Base-by-base conservation (phyloP, 2,329 filamentous ascomycete species). In the Colletotrichum musae region DNA sequence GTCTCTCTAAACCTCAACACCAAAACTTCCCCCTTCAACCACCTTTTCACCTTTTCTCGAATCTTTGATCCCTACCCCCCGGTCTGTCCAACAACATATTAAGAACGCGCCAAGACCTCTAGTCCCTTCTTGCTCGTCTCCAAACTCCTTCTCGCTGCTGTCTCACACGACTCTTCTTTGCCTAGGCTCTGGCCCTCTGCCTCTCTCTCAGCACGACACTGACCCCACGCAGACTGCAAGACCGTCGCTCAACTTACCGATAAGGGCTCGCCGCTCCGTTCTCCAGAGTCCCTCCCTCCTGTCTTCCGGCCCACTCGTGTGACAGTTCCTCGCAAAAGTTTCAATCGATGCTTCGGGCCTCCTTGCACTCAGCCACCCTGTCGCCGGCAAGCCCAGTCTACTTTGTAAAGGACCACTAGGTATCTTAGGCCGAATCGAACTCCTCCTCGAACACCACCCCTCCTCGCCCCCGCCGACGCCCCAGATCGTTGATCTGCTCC, bases 21-120 rank as follows among this genome's bases (percentile, higher is more conserved):
- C 32, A 36, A 36, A 36, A 36, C 32, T 24, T 24, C 21, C 21
- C 3, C 21, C 3, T 24, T 4, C 6, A 36, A 6, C 32, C 7
- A 36, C 3, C 7, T 9, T 10, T 36, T 36, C 32, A 24, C 32
- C 10, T 36, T 36, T 10, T 36, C 32, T 36, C 32, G 7, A 36
- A 36, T 10, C 7, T 10, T 64, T 59, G 36, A 15, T 52, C n/a
- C 43, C 47, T n/a, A 54, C n/a, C 53, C 64, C 61, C 61, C 54
- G 58, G 59, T 36, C 24, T 28, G 2, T 51, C 41, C n/a, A 69
- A 24, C 28, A 59, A 28, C 48, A 56, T 69, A 65, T 66, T 21
- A 47, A 64, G 41, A 60, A 56, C 47, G 51, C 64, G 66, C 66
- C 66, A 69, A 69, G 66, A 62, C 66, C 56, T 52, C 16, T 57